Evolutionary conservation across 306 rosid genomes (phyloP).

Genomic region (Crataegus laevigata): DNA sequence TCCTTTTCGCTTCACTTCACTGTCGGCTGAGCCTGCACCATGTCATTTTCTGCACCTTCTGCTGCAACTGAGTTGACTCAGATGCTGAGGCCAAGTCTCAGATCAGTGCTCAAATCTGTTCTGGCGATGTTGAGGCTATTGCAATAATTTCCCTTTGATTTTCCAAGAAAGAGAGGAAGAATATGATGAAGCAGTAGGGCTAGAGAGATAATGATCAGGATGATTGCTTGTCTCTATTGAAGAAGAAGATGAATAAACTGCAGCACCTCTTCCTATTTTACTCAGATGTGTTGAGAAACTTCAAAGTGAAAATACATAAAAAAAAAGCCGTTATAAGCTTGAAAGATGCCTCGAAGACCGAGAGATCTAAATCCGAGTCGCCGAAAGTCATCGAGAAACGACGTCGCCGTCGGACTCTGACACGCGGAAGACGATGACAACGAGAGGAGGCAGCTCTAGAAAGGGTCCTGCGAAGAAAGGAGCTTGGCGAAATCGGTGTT

Average conservation of each 20-base stretch:
- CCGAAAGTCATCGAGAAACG: slow-evolving; percentile 14
- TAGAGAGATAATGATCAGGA: slow-evolving; percentile 3
- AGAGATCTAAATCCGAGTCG: slow-evolving; percentile 18
- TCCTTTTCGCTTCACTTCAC: too few relatives aligned
- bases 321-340: neutral
- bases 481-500: slow-evolving; percentile 32
- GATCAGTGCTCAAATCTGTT: slow-evolving; percentile 13
- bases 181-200: neutral
- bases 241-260: slow-evolving; percentile 9
- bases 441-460: slow-evolving; percentile 22
- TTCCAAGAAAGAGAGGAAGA: slow-evolving; percentile 2
- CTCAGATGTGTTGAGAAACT: neutral
- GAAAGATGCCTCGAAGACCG: too few relatives aligned
- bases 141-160: neutral
- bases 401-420: neutral
- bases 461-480: slow-evolving; percentile 25
- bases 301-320: neutral
- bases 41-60: too few relatives aligned
- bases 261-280: neutral
- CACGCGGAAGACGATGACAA: neutral
- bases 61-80: too few relatives aligned
- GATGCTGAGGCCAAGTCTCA: slow-evolving; percentile 15
- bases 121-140: neutral
- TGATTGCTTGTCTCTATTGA: slow-evolving; percentile 11
- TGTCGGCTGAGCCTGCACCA: too few relatives aligned